These are phyloP conservation scores for Lachancea mirantina DNA, from an alignment of 805 yeast species.

Conservation along the genomic window DNA sequence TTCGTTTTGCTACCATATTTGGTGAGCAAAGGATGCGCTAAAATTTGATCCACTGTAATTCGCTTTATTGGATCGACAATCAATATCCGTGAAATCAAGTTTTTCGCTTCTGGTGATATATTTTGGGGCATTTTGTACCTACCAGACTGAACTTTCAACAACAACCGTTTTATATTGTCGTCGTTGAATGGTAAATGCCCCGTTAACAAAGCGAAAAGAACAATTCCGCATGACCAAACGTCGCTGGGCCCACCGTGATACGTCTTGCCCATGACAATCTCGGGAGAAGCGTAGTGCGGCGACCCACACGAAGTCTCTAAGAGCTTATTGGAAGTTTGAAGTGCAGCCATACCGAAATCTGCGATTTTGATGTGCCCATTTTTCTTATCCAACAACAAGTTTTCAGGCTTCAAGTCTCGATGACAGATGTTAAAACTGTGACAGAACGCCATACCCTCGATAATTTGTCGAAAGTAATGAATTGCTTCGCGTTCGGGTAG, in stretches of 20 bases:
- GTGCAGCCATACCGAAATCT: conserved; percentile 86
- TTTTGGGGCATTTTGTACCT: conserved; percentile 63
- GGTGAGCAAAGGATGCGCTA: conserved; percentile 67
- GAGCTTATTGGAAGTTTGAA: conserved; percentile 62
- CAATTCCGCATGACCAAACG: conserved; percentile 86
- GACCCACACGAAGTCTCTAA: conserved; percentile 81
- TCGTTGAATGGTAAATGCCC: conserved; percentile 83
- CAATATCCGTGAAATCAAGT: conserved; percentile 57
- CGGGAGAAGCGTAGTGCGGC: conserved; percentile 87
- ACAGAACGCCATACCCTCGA: conserved; percentile 72
- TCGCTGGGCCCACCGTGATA: conserved; percentile 83
- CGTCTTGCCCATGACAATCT: conserved; percentile 68
- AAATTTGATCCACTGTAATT: conserved; percentile 58
- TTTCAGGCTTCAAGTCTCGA: conserved; percentile 78
- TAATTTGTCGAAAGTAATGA: conserved; percentile 67
- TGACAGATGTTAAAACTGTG: conserved; percentile 78
- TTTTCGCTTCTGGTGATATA: conserved; percentile 57
- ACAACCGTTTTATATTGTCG: conserved; percentile 62
- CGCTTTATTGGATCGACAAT: conserved; percentile 66
- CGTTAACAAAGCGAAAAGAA: conserved; percentile 67
- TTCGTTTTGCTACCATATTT: conserved; percentile 47
- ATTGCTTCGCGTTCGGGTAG: conserved; percentile 68
- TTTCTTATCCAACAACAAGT: conserved; percentile 56
- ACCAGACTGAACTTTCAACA: conserved; percentile 73
- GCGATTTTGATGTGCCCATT: conserved; percentile 68